Base-by-base conservation (phyloP, 202 grass and related monocot species). In the Panicum hallii region DNA sequence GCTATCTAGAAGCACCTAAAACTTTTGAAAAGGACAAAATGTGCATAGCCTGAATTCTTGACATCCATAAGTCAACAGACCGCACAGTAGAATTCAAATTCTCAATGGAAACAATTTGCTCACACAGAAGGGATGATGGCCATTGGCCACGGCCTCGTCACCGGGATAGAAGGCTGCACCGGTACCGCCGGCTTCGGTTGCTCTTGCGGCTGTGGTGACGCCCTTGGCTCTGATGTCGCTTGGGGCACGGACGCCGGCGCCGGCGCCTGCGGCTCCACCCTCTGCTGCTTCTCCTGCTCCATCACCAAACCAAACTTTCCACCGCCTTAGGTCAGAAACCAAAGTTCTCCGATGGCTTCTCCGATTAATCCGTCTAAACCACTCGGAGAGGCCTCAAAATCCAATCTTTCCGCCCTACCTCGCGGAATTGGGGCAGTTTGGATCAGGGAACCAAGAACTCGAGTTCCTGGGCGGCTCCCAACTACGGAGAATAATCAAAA, bases 381-480 rank as follows among this genome's bases (percentile, higher is more conserved):
- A 52, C 73, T 79, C n/a, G 20, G 4, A 26, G 10, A 23, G 56
- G 22, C n/a, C 49, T 17, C 75, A 78, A 72, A 67, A 58, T 40
- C 43, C 32, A 68, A 82, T 13, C 73, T 82, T 79, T 34, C 16
- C 12, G 43, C 58, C 8, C 67, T 48, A 22, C 2, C 70, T 40
- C 17, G 67, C 56, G 48, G 73, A 79, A 83, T 90, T 90, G 43
- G 48, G 8, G 19, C 38, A 64, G 66, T 67, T 66, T 78, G 88
- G 79, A 86, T 90, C 83, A 83, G 85, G 88, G n/a, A 79, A 61
- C 44, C 76, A 70, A 80, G 34, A 82, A 79, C 73, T 78, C 54
- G 64, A 41, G 71, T 85, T 81, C 75, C 38, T 86, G 67, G 71
- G 38, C 30, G 23, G 6, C 63, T 81, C 72, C 45, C 53, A 63